Base-by-base conservation (phyloP, 805 yeast genomes). In the Teunomyces stri region DNA sequence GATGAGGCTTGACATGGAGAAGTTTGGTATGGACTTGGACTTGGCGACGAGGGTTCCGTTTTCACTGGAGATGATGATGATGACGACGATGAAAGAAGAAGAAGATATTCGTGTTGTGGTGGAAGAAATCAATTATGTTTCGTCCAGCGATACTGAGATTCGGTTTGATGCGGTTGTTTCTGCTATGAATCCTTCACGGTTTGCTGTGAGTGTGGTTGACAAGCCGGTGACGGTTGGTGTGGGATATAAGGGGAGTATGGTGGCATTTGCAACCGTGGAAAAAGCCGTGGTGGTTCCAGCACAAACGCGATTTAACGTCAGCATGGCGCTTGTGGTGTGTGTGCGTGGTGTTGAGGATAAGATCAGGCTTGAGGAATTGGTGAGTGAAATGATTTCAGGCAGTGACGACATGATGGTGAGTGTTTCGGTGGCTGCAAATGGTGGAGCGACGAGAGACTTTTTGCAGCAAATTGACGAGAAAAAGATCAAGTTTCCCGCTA, bases 301-400 rank as follows among this genome's bases (percentile, higher is more conserved):
- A 6, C 42, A 46, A 10, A 51, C 44, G 1, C 44, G 53, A 3
- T 51, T 57, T 15, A 55, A 59, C 34, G n/a, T 66, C 11, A 55
- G 61, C 2, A 50, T 59, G 1, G 13, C 36, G 3, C 21, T 52
- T 10, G 43, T 13, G 6, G 27, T 58, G 5, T 44, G 49, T 3
- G 44, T 57, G 1, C 57, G 44, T 1, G 53, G 55, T 45, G 51
- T 53, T 0, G 39, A 44, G 6, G 44, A 51, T 13, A 53, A 46
- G 33, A 13, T 42, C 16, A 22, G 54, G 46, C 49, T 73, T 10
- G 73, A 72, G 29, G 57, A 58, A 12, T 51, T 75, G 39, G 25
- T 75, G 10, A 72, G 79, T 29, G 57, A 59, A 4, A 68, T 64
- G 38, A 56, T 75, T 1, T 75, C 80, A 0, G 75, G 76, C 2